Percentiles rank a stretch among this genome's conserved stretches.
These are phyloP conservation scores for Striga hermonthica DNA, from an alignment of 305 asterid species.

Conservation along the genomic window DNA sequence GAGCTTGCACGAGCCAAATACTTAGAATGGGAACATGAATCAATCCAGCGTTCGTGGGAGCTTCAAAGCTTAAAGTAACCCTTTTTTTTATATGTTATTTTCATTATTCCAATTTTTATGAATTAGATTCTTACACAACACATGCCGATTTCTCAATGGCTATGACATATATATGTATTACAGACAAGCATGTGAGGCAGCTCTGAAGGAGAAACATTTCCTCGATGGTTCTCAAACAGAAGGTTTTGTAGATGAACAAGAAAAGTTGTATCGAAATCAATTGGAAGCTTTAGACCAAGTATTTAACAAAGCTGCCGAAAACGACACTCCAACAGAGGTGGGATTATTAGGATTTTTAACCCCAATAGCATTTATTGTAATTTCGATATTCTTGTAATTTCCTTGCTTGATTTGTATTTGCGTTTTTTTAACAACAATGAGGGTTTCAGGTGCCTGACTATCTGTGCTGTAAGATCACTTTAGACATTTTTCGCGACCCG, in stretches of 20 bases:
- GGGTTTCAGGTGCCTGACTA: conserved; percentile 76
- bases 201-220: conserved; percentile 60
- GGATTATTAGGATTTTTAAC: not conserved
- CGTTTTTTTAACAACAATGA: conserved; percentile 27
- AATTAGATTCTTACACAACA: not conserved
- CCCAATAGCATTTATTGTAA: not conserved
- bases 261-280: conserved; percentile 36
- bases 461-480: conserved; percentile 76
- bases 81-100: not conserved
- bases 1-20: conserved; percentile 89
- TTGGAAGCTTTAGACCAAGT: conserved; percentile 51
- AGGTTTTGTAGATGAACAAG: conserved; percentile 56
- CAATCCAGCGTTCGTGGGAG: conserved; percentile 68
- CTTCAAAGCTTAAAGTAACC: conserved; percentile 62
- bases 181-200: conserved; percentile 73
- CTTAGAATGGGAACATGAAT: conserved; percentile 70
- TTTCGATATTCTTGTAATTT: not conserved
- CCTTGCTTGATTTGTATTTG: conserved; percentile 20
- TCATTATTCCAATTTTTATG: conserved; percentile 8
- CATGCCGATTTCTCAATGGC: conserved; percentile 23
- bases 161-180: conserved; percentile 13
- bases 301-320: conserved; percentile 61
- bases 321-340: conserved; percentile 67
- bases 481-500: conserved; percentile 86
- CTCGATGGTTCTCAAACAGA: conserved; percentile 40